A percentile compares a stretch with the other conserved stretches of the same genome.
phyloP scores from a whole-genome alignment of 345 rosid genomes.

The Gossypium ekmanianum region DNA sequence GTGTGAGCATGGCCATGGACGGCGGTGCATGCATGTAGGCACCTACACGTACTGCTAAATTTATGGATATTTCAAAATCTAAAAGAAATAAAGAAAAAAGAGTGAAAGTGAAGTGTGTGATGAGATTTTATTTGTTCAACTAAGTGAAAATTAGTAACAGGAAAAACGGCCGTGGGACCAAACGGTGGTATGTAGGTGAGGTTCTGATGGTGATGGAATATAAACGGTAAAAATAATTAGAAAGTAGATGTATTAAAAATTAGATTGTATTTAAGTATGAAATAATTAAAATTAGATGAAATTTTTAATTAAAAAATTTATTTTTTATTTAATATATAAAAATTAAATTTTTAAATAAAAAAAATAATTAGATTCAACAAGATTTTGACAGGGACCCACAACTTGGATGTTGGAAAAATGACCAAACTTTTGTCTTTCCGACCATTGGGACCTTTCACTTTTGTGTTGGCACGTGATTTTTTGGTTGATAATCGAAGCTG shows the following conservation, averaged over 20 bases:
- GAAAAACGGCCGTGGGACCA: slow-evolving; percentile 9
- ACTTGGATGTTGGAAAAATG: not conserved
- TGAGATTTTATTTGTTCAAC: not conserved
- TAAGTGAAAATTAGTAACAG: not conserved
- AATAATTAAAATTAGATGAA: no score
- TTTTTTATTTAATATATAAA: no score
- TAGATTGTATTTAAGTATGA: no score
- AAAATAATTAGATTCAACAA: not conserved
- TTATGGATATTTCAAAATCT: no score
- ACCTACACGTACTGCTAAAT: not conserved
- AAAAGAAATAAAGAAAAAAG: not conserved
- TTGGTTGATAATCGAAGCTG: not conserved
- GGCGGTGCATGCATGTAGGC: not conserved
- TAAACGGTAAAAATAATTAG: no score
- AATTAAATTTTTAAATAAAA: no score
- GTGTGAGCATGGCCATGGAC: not conserved
- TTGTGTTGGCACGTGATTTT: not conserved
- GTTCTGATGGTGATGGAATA: not conserved
- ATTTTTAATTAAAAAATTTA: no score
- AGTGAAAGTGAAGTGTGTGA: not conserved
- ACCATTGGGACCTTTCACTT: not conserved
- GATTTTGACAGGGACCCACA: not conserved
- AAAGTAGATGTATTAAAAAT: no score
- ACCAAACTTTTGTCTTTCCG: not conserved
- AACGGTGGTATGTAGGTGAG: not conserved